Percentiles rank a stretch among this genome's conserved stretches.
These are phyloP conservation scores for Talaromyces nanjingensis DNA, from an alignment of 495 filamentous ascomycete genomes.

Conservation along the genomic window DNA sequence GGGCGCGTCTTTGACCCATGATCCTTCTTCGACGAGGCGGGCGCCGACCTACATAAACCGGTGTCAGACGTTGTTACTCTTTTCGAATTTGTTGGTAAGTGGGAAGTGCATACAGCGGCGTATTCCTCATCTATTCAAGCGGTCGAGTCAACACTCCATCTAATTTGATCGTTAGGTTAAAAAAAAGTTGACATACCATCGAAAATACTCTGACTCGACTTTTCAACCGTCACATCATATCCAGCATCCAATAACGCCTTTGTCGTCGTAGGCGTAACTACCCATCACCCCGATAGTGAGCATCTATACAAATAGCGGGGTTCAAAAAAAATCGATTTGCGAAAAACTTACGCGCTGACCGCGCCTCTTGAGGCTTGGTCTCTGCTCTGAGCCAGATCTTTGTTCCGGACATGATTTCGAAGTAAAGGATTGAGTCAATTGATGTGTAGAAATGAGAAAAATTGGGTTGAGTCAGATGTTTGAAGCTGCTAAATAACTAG, in stretches of 20 bases:
- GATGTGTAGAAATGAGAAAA: neutral
- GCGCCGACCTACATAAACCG: conserved; percentile 46
- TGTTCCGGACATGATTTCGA: conserved; percentile 29
- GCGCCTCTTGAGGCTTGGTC: conserved; percentile 43
- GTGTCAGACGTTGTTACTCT: neutral
- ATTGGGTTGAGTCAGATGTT: neutral
- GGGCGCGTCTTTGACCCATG: conserved; percentile 68
- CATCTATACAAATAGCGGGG: neutral
- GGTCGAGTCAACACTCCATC: conserved; percentile 3
- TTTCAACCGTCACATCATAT: conserved; percentile 79
- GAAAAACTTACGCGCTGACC: conserved; percentile 36
- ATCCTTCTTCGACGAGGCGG: conserved; percentile 71
- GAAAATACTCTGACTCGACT: conserved; percentile 75
- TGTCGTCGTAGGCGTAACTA: conserved; percentile 61
- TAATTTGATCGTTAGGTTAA: neutral
- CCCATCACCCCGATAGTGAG: neutral
- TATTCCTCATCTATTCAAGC: conserved; percentile 44
- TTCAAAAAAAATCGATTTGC: conserved; percentile 5
- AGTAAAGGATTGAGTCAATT: neutral
- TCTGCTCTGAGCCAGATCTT: conserved; percentile 45
- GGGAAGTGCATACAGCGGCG: conserved; percentile 28
- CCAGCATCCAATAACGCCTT: conserved; percentile 76
- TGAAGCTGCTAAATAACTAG: neutral
- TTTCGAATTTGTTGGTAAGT: neutral
- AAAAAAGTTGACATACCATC: conserved; percentile 43